Evolutionary conservation across 257 asterid species (phyloP).

Genomic region (Solanum sejunctum): DNA sequence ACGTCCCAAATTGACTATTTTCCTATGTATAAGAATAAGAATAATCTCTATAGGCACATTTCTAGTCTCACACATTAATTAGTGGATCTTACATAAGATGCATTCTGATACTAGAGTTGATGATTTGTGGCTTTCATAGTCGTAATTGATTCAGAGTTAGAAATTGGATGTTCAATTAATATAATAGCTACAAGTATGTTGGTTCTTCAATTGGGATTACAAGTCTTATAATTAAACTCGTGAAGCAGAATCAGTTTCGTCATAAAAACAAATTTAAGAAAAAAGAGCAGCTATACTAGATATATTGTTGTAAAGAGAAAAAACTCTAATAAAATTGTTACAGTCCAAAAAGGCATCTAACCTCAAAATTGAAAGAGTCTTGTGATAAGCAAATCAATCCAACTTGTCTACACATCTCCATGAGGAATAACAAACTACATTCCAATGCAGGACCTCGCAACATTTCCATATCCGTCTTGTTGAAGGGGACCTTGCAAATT

Average conservation of each 20-base stretch:
- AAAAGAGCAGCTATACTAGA: neutral
- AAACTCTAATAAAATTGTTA: no score
- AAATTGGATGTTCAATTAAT: neutral
- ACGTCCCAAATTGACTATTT: no score
- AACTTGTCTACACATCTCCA: slow-evolving; percentile 47
- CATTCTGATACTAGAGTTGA: no score
- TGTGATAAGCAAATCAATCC: neutral
- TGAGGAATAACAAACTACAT: slow-evolving; percentile 15
- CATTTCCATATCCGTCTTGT: slow-evolving; percentile 12
- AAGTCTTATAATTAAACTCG: neutral
- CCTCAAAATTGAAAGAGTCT: no score
- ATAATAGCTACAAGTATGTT: neutral
- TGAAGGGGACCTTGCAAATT: slow-evolving; percentile 46
- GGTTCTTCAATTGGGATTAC: neutral
- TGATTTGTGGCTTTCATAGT: no score
- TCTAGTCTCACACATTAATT: no score
- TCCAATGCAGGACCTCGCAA: neutral
- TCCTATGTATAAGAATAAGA: no score
- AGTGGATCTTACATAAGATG: no score
- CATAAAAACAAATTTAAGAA: neutral
- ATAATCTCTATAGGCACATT: no score
- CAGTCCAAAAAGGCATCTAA: no score
- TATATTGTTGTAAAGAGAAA: no score
- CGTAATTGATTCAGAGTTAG: neutral
- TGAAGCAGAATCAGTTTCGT: neutral